A percentile compares a stretch with the other conserved stretches of the same genome.
Conservation (phyloP, 495 filamentous ascomycete genomes). For the Pyrenopolyporus hunteri region DNA sequence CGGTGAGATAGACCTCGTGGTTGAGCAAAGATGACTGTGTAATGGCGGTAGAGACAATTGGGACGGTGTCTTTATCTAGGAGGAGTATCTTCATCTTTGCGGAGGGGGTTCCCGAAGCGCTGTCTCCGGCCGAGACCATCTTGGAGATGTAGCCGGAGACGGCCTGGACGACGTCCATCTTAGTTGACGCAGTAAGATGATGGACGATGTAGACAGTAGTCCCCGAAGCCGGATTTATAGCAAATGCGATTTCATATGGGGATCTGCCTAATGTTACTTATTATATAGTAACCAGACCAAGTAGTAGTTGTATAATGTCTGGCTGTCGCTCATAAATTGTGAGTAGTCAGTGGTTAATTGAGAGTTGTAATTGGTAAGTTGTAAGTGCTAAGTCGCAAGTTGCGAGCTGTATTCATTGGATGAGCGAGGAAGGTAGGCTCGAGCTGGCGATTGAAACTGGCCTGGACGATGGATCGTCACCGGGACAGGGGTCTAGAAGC, state of each 20-base stretch:
- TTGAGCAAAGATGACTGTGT: slow-evolving; percentile 96
- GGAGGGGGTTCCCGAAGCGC: slow-evolving; percentile 68
- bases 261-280: background rate
- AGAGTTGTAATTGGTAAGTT: background rate
- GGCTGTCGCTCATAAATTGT: background rate
- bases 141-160: slow-evolving; percentile 95
- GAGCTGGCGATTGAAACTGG: slow-evolving; percentile 16
- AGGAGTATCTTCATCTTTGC: slow-evolving; percentile 99
- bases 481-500: slow-evolving; percentile 21
- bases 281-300: background rate
- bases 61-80: slow-evolving; percentile 91
- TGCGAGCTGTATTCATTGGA: too few species aligned
- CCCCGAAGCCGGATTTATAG: background rate
- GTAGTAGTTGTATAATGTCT: background rate
- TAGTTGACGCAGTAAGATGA: slow-evolving; percentile 29
- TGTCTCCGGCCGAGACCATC: slow-evolving; percentile 91
- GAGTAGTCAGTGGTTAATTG: background rate
- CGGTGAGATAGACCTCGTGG: slow-evolving; percentile 96
- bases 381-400: too few species aligned
- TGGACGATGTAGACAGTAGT: background rate
- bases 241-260: slow-evolving; percentile 1
- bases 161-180: slow-evolving; percentile 91
- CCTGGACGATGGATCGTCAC: slow-evolving; percentile 32
- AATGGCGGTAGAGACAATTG: slow-evolving; percentile 91
- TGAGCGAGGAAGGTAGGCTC: background rate